A percentile compares a stretch with the other conserved stretches of the same genome.
Conservation (phyloP, 2,329 filamentous ascomycete genomes). For the Cladobotryum mycophilum region DNA sequence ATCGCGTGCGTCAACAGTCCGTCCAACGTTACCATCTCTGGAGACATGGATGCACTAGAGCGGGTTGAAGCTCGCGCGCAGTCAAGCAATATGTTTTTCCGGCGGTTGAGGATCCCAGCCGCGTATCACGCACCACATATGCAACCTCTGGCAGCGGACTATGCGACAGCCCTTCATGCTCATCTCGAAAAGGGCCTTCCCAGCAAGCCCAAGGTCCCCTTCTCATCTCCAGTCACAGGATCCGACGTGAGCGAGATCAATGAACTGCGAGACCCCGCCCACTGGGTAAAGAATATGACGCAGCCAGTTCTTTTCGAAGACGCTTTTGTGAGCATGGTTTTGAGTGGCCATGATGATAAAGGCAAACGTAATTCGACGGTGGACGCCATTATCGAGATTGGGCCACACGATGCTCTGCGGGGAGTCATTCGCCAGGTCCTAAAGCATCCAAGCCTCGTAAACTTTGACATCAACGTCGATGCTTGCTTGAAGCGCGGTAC, state of each 20-base stretch:
- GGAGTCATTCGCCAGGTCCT: neutral
- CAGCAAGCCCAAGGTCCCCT: neutral
- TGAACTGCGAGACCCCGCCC: neutral
- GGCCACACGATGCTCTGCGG: neutral
- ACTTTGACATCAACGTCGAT: neutral
- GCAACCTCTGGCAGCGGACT: neutral
- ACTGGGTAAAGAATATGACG: neutral
- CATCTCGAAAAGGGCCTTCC: neutral
- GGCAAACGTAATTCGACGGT: neutral
- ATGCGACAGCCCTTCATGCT: neutral
- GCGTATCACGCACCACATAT: neutral
- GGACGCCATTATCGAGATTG: neutral
- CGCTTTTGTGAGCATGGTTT: neutral
- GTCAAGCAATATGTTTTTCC: neutral
- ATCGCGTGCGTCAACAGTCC: conserved; percentile 22
- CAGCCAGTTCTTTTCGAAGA: neutral
- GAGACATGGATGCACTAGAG: conserved; percentile 22
- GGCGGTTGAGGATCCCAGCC: neutral
- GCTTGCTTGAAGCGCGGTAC: neutral
- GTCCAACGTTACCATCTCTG: conserved; percentile 22
- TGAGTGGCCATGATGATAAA: neutral
- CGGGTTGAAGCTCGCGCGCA: conserved; percentile 12
- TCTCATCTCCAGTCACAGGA: neutral
- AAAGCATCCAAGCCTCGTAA: neutral
- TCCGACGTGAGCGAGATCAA: neutral